Evolutionary conservation across 75 land plant species (phyloP).

Genomic region (Picea glauca): DNA sequence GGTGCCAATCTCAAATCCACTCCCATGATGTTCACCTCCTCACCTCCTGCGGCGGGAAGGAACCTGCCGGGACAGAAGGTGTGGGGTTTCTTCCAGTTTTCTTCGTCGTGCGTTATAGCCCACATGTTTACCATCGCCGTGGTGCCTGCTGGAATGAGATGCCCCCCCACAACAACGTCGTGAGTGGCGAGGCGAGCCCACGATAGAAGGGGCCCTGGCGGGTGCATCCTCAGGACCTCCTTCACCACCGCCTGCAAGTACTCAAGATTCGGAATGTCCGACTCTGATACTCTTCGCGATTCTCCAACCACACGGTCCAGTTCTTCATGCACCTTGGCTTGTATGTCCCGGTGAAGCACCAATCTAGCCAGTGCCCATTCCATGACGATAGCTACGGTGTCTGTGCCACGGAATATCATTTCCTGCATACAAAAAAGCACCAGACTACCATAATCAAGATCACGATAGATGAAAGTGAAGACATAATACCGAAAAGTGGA

Average conservation of each 20-base stretch:
- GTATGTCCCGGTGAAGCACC: slow-evolving; percentile 57
- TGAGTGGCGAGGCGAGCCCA: slow-evolving; percentile 79
- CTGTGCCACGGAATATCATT: slow-evolving; percentile 94
- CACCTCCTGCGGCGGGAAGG: slow-evolving; percentile 25
- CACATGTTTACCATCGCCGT: slow-evolving; percentile 98
- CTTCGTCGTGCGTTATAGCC: slow-evolving; percentile 72
- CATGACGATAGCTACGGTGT: slow-evolving; percentile 72
- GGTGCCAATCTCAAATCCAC: slow-evolving; percentile 79
- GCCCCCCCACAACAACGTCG: slow-evolving; percentile 58
- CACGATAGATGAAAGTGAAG: too few species aligned
- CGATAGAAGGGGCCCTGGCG: slow-evolving; percentile 85
- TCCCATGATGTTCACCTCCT: slow-evolving; percentile 48
- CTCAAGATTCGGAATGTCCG: slow-evolving; percentile 21
- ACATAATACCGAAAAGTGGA: too few species aligned
- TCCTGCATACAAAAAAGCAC: slow-evolving; percentile 38
- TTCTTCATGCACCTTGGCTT: slow-evolving; percentile 48
- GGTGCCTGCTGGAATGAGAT: slow-evolving; percentile 88
- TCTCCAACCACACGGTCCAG: slow-evolving; percentile 48
- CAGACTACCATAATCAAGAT: not conserved
- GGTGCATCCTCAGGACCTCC: slow-evolving; percentile 64
- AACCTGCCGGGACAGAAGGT: slow-evolving; percentile 67
- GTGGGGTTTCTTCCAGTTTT: slow-evolving; percentile 51
- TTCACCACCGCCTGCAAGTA: slow-evolving; percentile 66
- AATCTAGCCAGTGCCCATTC: slow-evolving; percentile 88
- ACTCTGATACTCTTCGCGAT: slow-evolving; percentile 19